Percentiles rank a stretch among this genome's conserved stretches.
These are phyloP conservation scores for Ichthyophthirius multifiliis DNA, from an alignment of 169 alveolate genomes.

Conservation along the genomic window DNA sequence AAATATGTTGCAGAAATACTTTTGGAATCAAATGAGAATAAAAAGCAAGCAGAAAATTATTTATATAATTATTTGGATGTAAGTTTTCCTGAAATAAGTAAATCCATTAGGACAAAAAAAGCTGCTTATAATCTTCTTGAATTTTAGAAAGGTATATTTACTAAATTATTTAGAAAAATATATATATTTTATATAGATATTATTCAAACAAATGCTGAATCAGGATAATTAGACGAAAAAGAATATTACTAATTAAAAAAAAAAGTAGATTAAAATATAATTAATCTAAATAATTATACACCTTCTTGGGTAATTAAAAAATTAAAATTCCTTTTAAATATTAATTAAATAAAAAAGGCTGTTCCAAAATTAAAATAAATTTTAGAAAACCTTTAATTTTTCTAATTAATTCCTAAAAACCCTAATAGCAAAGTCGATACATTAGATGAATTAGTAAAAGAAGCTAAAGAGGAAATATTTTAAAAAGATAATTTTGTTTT, in stretches of 20 bases:
- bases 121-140: background rate
- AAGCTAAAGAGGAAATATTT: background rate
- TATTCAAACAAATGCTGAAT: background rate
- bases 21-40: background rate
- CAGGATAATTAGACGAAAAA: background rate
- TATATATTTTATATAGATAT: background rate
- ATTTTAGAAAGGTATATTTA: background rate
- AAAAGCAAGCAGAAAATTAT: background rate
- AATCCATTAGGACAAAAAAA: background rate
- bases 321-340: background rate
- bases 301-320: conserved; percentile 2
- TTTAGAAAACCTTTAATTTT: too few species aligned
- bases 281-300: background rate
- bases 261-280: background rate
- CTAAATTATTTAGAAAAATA: background rate
- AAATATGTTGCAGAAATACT: background rate
- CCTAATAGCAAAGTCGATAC: too few species aligned
- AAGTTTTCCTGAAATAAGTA: background rate
- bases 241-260: background rate
- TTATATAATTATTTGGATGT: background rate
- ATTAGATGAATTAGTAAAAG: background rate
- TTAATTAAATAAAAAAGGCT: background rate
- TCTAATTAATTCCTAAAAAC: too few species aligned
- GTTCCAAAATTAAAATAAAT: too few species aligned
- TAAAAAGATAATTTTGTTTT: background rate